A percentile compares a stretch with the other conserved stretches of the same genome.
These are phyloP conservation scores for Linnemannia elongata DNA, from an alignment of 192 early-diverging fungal species.

Conservation along the genomic window DNA sequence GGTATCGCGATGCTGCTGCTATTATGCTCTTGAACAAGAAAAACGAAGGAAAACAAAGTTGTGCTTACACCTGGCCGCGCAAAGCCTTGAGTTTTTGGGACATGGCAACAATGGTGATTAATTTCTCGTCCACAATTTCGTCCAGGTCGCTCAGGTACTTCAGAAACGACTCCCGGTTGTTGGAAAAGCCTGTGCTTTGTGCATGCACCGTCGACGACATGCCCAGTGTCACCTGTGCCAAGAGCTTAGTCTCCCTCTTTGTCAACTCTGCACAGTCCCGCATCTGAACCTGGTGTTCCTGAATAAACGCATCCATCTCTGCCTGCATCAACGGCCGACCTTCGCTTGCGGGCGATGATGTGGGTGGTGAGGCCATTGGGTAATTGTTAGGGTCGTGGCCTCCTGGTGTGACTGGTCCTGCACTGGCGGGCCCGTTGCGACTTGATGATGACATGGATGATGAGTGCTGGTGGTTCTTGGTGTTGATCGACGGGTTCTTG, in stretches of 20 bases:
- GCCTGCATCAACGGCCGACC: not conserved
- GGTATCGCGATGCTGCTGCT: not conserved
- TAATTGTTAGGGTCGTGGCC: not conserved
- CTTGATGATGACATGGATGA: conserved; percentile 13
- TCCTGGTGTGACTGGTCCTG: conserved; percentile 10
- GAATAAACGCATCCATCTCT: conserved; percentile 73
- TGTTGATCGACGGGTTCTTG: conserved; percentile 31
- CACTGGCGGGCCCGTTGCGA: conserved; percentile 1
- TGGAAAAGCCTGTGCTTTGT: conserved; percentile 22
- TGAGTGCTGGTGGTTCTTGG: conserved; percentile 20
- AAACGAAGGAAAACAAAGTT: not conserved
- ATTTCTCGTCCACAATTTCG: conserved; percentile 68
- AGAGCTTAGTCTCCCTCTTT: conserved; percentile 75
- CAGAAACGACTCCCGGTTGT: conserved; percentile 37
- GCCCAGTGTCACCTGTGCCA: conserved; percentile 73
- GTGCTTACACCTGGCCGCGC: conserved; percentile 10
- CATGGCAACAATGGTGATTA: conserved; percentile 63
- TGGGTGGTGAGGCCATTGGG: conserved; percentile 21
- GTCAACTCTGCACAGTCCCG: conserved; percentile 71
- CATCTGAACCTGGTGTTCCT: conserved; percentile 75
- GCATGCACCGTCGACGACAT: conserved; percentile 58
- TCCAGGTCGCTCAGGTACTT: conserved; percentile 69
- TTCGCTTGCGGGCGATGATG: conserved; percentile 18
- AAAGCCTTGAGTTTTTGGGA: conserved; percentile 51
- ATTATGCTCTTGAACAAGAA: not conserved